These are phyloP conservation scores for Hypoxylon rickii DNA, from an alignment of 495 filamentous ascomycete species.

Conservation along the genomic window DNA sequence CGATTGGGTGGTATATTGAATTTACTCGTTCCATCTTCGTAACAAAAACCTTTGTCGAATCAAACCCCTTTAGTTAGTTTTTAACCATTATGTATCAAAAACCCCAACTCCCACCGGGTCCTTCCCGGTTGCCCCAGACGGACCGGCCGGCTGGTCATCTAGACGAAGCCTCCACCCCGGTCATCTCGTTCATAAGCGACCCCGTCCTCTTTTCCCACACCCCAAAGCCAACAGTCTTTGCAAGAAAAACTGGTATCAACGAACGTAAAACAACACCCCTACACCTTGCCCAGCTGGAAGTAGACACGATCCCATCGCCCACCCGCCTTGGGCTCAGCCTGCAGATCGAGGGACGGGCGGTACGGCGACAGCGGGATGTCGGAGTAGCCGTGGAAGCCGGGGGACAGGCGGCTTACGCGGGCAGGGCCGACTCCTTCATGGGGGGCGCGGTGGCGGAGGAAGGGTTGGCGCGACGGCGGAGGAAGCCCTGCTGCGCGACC, in stretches of 20 bases:
- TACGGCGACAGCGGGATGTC: constrained; percentile 38
- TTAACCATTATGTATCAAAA: constrained; percentile 29
- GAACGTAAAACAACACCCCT: neutral
- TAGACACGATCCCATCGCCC: constrained; percentile 26
- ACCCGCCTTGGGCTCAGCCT: constrained; percentile 13
- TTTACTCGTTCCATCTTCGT: constrained; percentile 24
- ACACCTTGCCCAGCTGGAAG: constrained; percentile 21
- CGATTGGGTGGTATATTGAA: constrained; percentile 30
- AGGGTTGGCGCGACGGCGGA: constrained; percentile 17
- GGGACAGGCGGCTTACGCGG: constrained; percentile 30
- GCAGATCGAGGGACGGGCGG: constrained; percentile 24
- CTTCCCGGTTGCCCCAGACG: constrained; percentile 1
- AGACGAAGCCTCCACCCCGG: constrained; percentile 32
- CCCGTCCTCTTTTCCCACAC: constrained; percentile 8
- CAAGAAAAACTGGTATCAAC: too few species aligned
- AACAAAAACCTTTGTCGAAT: constrained; percentile 6
- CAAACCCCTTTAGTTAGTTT: constrained; percentile 4
- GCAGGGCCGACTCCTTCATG: constrained; percentile 38
- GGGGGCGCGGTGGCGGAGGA: constrained; percentile 26
- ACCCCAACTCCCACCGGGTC: constrained; percentile 12
- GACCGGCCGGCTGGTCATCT: constrained; percentile 29
- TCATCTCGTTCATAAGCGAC: constrained; percentile 12
- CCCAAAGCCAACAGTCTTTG: too few species aligned
- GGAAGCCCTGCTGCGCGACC: constrained; percentile 43
- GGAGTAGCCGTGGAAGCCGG: constrained; percentile 23